phyloP scores from a whole-genome alignment of 2,329 filamentous ascomycete species.

The Colletotrichum lini region DNA sequence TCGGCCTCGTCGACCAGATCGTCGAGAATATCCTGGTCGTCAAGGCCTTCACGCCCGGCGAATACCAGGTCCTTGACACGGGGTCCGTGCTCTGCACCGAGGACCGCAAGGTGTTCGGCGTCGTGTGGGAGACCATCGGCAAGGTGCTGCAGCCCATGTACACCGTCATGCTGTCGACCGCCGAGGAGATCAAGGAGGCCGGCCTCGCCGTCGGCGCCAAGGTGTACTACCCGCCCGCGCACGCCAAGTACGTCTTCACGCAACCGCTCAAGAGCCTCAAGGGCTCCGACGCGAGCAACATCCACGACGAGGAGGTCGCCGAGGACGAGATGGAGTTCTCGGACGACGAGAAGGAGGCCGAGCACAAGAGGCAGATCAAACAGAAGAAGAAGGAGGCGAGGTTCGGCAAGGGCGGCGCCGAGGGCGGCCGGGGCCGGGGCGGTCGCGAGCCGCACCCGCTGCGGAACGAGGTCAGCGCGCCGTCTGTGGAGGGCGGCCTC shows the following conservation, averaged over 20 bases:
- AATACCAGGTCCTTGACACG: slow-evolving; percentile 86
- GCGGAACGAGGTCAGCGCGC: slow-evolving; percentile 56
- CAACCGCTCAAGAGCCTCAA: slow-evolving; percentile 84
- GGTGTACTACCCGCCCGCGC: slow-evolving; percentile 84
- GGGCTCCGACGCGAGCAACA: slow-evolving; percentile 93
- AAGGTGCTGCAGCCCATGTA: slow-evolving; percentile 90
- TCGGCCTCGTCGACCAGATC: slow-evolving; percentile 82
- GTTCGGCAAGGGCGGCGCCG: slow-evolving; percentile 54
- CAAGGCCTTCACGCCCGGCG: slow-evolving; percentile 82
- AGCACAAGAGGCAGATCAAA: slow-evolving; percentile 80
- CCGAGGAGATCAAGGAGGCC: slow-evolving; percentile 76
- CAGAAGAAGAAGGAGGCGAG: slow-evolving; percentile 71
- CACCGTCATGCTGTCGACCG: slow-evolving; percentile 80
- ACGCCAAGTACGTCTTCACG: slow-evolving; percentile 90
- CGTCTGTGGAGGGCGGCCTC: slow-evolving; percentile 58
- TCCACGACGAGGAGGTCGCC: slow-evolving; percentile 91
- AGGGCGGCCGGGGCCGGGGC: slow-evolving; percentile 47
- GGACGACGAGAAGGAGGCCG: slow-evolving; percentile 94
- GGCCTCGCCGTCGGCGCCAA: slow-evolving; percentile 78
- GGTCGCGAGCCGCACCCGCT: slow-evolving; percentile 57
- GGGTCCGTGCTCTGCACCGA: slow-evolving; percentile 87
- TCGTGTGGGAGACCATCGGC: slow-evolving; percentile 88
- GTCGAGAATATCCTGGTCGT: slow-evolving; percentile 86
- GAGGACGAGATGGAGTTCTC: slow-evolving; percentile 95
- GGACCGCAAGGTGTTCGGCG: slow-evolving; percentile 83